These are phyloP conservation scores for Lipomyces oligophaga DNA, from an alignment of 805 yeast genomes.

Conservation along the genomic window DNA sequence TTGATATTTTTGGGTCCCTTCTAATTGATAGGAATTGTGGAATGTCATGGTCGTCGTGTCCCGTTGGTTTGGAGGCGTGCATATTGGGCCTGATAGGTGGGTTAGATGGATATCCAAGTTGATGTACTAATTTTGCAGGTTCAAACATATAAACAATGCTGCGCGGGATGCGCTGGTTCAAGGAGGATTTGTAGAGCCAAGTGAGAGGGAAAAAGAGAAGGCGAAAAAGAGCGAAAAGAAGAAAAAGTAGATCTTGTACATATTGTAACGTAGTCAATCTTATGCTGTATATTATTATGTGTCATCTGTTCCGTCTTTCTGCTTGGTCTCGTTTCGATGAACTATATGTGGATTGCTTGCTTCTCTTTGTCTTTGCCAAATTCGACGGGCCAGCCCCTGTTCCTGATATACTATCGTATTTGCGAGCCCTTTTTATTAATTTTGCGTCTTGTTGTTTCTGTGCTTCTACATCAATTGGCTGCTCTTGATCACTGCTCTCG, in stretches of 20 bases:
- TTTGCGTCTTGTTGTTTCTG: no score
- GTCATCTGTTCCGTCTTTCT: constrained; percentile 9
- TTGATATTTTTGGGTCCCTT: not conserved
- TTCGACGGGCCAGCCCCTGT: constrained; percentile 5
- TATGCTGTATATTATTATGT: not conserved
- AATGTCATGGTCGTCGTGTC: constrained; percentile 82
- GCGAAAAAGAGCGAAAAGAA: constrained; percentile 2
- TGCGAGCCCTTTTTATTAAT: constrained; percentile 8
- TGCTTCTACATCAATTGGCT: no score
- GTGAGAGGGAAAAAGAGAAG: constrained; percentile 36
- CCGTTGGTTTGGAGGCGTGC: constrained; percentile 91
- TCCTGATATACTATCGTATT: constrained; percentile 14
- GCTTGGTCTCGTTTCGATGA: not conserved
- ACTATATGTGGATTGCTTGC: not conserved
- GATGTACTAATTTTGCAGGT: constrained; percentile 41
- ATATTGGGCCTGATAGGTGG: constrained; percentile 74
- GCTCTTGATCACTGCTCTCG: no score
- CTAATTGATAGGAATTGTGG: constrained; percentile 54
- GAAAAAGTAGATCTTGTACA: constrained; percentile 3
- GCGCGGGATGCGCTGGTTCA: constrained; percentile 75
- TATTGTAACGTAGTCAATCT: not conserved
- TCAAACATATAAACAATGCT: constrained; percentile 85
- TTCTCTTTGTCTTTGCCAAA: not conserved
- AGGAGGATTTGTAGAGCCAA: constrained; percentile 48
- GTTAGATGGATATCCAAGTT: not conserved